Evolutionary conservation across 2,329 filamentous ascomycete genomes (phyloP), one percentile per base, ranked within the genome.

Genomic region (Colletotrichum gigasporum): DNA sequence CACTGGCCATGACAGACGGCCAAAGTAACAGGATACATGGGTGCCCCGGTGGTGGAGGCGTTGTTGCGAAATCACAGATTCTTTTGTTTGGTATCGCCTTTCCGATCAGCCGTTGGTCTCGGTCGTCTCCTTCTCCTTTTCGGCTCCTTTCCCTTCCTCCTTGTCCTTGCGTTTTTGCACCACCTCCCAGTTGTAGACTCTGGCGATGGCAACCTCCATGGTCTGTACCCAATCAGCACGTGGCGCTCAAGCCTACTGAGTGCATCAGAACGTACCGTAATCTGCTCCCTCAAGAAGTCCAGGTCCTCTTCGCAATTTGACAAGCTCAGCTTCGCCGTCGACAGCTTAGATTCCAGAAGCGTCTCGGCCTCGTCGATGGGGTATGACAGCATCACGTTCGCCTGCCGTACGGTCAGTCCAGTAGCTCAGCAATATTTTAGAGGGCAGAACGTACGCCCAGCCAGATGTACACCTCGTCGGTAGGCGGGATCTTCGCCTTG

Each of bases 101-200:
- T 47, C 34, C 18, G 2, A 30, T 71, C 63, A 75, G 20, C 70
- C 74, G 48, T 74, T 73, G 2, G 75, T 70, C 67, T 77, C 74
- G 51, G 76, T 74, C 30, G 74, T 73, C 32, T 78, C 79, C 66
- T 81, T 80, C 44, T 72, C 73, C 48, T 78, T 78, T 63, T 78
- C 74, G 50, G 76, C 74, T 42, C 74, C 76, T 63, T 79, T 78
- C 53, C 82, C 88, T 67, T 88, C 86, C 37, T 91, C 89, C 77
- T 94, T 96, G 66, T 97, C 94, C 83, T 97, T 97, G 71, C 96
- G 86, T 80, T 96, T 93, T 82, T 97, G 92, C 42, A 95, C 93
- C 4, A 99, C 94, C 73, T 99, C 96, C 95, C 96, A 98, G 79
- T 99, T 99, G 79, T 99, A 98, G n/a, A 99, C 94, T 68, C 96